Evolutionary conservation across 2,329 filamentous ascomycete genomes (phyloP), one percentile per base, ranked within the genome.

Genomic region (Dactylellina parvicollis): DNA sequence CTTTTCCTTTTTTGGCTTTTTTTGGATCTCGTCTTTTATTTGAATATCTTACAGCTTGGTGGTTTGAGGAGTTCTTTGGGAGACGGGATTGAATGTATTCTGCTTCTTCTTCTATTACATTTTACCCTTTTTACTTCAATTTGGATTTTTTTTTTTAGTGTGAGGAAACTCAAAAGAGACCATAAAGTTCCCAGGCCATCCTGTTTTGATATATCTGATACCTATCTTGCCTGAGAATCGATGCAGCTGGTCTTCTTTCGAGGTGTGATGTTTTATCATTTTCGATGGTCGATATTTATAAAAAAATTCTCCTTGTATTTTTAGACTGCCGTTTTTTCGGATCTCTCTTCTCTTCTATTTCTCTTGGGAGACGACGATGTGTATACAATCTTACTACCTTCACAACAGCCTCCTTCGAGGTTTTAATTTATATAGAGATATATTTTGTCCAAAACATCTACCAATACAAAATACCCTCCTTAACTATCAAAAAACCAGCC

Each of bases 11-110:
- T 8, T 34, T 52, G 32, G 10, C 18, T 47, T 34, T 60, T 9
- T 61, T 52, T 42, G 18, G 10, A 12, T 32, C 36, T 54, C 30
- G 26, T 34, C 18, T 24, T 16, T 42, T 38, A 42, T 56, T 18
- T 40, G n/a, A 56, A 26, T 40, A 32, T 28, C 22, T 20, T 30
- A 56, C 22, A 49, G 44, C 52, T 47, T 46, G 44, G 57, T 59
- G 67, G 56, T 54, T 49, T 44, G 59, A 44, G 67, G 67, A 72
- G 67, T 72, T 71, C 20, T 59, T 54, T 71, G 52, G 47, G 52
- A 64, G 67, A 64, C 56, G 36, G 49, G 57, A 34, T 69, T 64
- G 56, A 34, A 57, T 71, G 47, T 26, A 56, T 64, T 55, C 40
- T 55, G 38, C 52, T 57, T 73, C 55, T 46, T 61, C 12, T 36